phyloP scores from a whole-genome alignment of 331 rosid genomes.

The Malus hybrid region DNA sequence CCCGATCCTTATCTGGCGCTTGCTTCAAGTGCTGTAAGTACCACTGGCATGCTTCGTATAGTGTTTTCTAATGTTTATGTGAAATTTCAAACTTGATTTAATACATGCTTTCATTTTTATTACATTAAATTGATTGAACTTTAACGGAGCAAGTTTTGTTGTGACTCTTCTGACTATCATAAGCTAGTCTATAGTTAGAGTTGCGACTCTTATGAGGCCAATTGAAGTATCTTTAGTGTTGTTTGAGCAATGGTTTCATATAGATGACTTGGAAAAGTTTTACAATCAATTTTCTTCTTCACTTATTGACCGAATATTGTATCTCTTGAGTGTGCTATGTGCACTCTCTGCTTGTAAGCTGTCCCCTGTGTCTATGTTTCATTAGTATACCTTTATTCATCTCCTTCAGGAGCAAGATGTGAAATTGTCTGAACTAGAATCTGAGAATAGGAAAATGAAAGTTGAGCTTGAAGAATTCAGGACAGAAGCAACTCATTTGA shows the following conservation, averaged over 20 bases:
- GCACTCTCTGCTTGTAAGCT: not conserved
- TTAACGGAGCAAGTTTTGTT: not conserved
- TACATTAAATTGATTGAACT: not conserved
- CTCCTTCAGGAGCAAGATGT: slow-evolving; percentile 79
- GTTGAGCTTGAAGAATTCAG: slow-evolving; percentile 98
- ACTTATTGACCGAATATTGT: not conserved
- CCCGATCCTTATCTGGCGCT: slow-evolving; percentile 97
- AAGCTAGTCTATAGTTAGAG: too few relatives aligned
- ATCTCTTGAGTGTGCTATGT: not conserved
- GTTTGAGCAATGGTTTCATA: not conserved
- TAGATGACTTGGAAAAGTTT: not conserved
- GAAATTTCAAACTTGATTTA: not conserved
- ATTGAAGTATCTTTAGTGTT: not conserved
- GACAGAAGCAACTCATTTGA: slow-evolving; percentile 95
- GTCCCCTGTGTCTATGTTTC: slow-evolving; percentile 1
- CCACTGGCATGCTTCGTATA: slow-evolving; percentile 15
- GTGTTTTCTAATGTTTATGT: not conserved
- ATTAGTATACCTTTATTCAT: slow-evolving; percentile 4
- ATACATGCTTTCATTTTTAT: not conserved
- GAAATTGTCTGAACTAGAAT: slow-evolving; percentile 77
- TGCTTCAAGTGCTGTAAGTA: slow-evolving; percentile 84
- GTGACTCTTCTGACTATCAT: too few relatives aligned
- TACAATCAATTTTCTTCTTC: not conserved
- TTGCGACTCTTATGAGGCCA: not conserved
- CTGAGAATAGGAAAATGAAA: slow-evolving; percentile 95